A percentile compares a stretch with the other conserved stretches of the same genome.
phyloP scores from a whole-genome alignment of 768 basidiomycete species.

The Asterophora lycoperdoides region DNA sequence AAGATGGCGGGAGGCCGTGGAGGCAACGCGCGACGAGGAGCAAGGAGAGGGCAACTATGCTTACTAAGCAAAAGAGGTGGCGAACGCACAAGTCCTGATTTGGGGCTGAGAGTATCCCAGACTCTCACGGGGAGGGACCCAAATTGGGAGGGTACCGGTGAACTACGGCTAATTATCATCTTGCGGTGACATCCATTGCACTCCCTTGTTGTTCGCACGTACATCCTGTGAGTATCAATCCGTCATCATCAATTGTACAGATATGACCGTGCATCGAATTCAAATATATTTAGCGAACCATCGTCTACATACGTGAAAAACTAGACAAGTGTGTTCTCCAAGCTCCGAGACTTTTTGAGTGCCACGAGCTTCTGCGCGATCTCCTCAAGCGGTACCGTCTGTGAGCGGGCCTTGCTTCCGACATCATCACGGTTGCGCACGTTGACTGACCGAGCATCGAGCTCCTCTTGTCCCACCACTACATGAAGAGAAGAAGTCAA shows the following conservation, averaged over 20 bases:
- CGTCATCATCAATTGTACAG: neutral
- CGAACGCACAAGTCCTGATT: no score
- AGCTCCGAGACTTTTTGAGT: slow-evolving; percentile 54
- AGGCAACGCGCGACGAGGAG: no score
- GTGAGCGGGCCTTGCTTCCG: slow-evolving; percentile 76
- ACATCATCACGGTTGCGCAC: slow-evolving; percentile 94
- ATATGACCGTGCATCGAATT: neutral
- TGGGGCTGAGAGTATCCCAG: no score
- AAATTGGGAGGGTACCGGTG: no score
- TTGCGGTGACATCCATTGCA: no score
- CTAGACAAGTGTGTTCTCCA: slow-evolving; percentile 40
- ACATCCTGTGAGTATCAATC: neutral
- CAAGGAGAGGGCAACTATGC: no score
- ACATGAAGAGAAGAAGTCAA: slow-evolving; percentile 7
- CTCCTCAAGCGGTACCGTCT: slow-evolving; percentile 69
- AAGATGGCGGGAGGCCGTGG: no score
- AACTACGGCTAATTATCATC: no score
- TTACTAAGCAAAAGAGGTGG: no score
- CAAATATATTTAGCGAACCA: neutral
- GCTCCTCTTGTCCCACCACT: slow-evolving; percentile 96
- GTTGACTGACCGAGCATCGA: slow-evolving; percentile 84
- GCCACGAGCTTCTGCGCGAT: slow-evolving; percentile 64
- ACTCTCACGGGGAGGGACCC: no score
- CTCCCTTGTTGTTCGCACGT: no score
- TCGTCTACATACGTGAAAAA: neutral